A percentile compares a stretch with the other conserved stretches of the same genome.
phyloP scores from a whole-genome alignment of 768 basidiomycete species.

The Amanita molliuscula region DNA sequence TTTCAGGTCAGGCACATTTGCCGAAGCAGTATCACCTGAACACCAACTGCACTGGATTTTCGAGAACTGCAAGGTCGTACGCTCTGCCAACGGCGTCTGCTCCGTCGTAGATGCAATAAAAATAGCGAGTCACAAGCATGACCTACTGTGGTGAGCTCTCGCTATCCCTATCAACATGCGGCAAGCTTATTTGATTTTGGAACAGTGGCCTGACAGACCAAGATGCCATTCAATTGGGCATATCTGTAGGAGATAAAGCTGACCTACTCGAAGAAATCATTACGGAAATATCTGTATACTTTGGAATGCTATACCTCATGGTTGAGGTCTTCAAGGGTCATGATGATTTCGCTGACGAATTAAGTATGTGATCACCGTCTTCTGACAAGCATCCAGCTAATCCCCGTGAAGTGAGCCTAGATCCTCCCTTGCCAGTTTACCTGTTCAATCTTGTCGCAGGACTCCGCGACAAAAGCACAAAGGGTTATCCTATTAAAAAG shows the following conservation, averaged over 20 bases:
- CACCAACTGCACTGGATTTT: conserved; percentile 95
- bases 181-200: conserved; percentile 2
- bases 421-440: conserved; percentile 89
- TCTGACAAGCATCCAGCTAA: neutral
- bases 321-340: conserved; percentile 91
- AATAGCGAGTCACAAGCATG: conserved; percentile 81
- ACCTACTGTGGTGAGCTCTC: conserved; percentile 55
- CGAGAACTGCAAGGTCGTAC: conserved; percentile 83
- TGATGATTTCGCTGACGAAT: conserved; percentile 91
- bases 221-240: conserved; percentile 62
- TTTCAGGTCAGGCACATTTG: conserved; percentile 62
- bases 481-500: conserved; percentile 97
- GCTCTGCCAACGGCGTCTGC: conserved; percentile 73
- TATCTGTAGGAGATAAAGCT: conserved; percentile 57
- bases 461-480: conserved; percentile 86
- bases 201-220: conserved; percentile 64
- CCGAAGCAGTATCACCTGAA: conserved; percentile 84
- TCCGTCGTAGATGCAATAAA: conserved; percentile 83
- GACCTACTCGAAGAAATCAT: conserved; percentile 85
- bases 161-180: neutral
- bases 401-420: conserved; percentile 69
- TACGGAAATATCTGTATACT: conserved; percentile 86
- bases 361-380: conserved; percentile 53
- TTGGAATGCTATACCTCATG: conserved; percentile 92
- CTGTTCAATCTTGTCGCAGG: conserved; percentile 86